Evolutionary conservation across 2,329 filamentous ascomycete genomes (phyloP), one percentile per base, ranked within the genome.

Genomic region (Aspergillus ochraceus): DNA sequence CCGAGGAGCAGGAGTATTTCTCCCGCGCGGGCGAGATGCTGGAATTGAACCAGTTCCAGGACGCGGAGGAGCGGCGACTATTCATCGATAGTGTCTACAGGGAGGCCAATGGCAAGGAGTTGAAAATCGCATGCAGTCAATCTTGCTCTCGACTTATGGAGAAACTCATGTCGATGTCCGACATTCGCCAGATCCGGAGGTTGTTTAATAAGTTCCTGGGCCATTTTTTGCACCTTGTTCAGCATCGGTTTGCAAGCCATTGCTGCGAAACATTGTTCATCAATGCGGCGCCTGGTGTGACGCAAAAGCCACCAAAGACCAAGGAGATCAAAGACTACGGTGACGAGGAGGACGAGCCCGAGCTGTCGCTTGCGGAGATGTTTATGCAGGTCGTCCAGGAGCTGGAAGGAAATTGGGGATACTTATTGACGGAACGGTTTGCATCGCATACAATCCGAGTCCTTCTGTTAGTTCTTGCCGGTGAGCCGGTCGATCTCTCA

Each of bases 1-100:
- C 96, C 57, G 87, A 96, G 66, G 95, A 99, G 80, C 92, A 97
- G 73, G 93, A 97, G 76, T 97, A 97, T 76, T 99, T 98, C 77
- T 89, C 91, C 66, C 87, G 88, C 52, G 92, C 93, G 56, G 93
- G 96, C 79, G 90, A 96, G 74, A 83, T 96, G 78, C 87, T 99
- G 60, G 93, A 97, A 75, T 78, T 91, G 66, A 95, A 98, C 78
- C 87, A 94, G 73, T 98, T 98, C 74, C 86, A 85, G 46, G 87
- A 88, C 45, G 75, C 86, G 55, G 91, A 97, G 66, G 90, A 92
- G 66, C 84, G 88, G 59, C 80, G 81, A 56, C 70, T 89, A 52
- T 92, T 92, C 70, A 77, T 98, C 51, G 86, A 89, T 62, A 96
- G 89, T 74, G 90, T 98, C 54, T 96, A 90, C 77, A 84, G 85